Base-by-base conservation (phyloP, 2,329 filamentous ascomycete genomes). In the Paecilomyces dactylethromorphus region DNA sequence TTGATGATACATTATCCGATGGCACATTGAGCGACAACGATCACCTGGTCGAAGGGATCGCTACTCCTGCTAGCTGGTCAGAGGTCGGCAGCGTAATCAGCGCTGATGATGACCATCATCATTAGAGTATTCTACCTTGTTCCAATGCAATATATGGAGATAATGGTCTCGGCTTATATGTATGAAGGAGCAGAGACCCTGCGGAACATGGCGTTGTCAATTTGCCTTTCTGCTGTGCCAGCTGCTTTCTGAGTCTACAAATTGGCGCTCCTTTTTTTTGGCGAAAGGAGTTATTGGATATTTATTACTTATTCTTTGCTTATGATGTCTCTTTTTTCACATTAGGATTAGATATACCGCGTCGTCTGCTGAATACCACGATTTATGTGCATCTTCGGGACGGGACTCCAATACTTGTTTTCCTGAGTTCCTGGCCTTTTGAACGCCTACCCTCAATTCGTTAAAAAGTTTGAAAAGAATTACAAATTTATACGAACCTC, bases 41-140 rank as follows among this genome's bases (percentile, higher is more conserved):
- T 50, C 67, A 63, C 11, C 67, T 69, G 3, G 61, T 66, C 32
- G 69, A 66, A n/a, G 70, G 71, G 10, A 60, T 68, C 49, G 63
- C 65, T 58, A 78, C 76, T 22, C 75, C 76, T 15, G 68, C 69
- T 53, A 76, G 75, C 62, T 78, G 76, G 76, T 78, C 76, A 35
- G 76, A 78, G 57, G 67, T 78, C 51, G 76, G 75, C 13, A 78
- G 76, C 60, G 75, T 76, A 54, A 63, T 77, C 26, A 78, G 76
- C 64, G 69, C 69, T 35, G 73, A 77, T 57, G 74, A 78, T 62
- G 68, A 58, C 12, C 58, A 59, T 33, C 59, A 68, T 53, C 60
- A 62, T 21, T 64, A 56, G 60, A 53, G 45, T 13, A 52, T n/a
- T 52, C n/a, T 29, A 29, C 7, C 26, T 29, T 18, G 15, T 8